Evolutionary conservation across 805 yeast genomes (phyloP), one percentile per base, ranked within the genome.

Genomic region (Candida xiaguanensis): DNA sequence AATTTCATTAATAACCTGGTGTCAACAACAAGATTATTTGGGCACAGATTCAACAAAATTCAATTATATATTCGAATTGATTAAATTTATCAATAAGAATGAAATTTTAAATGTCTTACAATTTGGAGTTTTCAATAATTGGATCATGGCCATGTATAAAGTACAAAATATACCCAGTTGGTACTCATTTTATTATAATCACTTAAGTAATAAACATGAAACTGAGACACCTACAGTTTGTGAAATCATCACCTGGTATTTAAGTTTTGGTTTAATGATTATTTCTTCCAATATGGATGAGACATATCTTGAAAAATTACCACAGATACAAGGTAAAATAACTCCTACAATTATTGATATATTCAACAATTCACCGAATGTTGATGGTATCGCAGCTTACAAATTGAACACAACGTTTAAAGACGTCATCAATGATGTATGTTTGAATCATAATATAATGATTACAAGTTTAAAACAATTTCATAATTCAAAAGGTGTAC

Each of bases 371-470:
- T 28, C 37, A 15, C 13, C 17, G 3, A 26, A 29, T 37, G 58
- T 50, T 36, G 51, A 49, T 42, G 70, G 73, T 4, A 61, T 73
- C 4, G 78, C 80, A 0, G 47, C 69, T 8, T 62, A 64, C 27
- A 65, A 63, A 31, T 57, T 77, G 1, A 48, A 59, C 22, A 63
- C 73, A 3, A 66, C 85, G 0, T 80, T 81, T 52, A 79, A 71
- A 45, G 87, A 85, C 38, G 80, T 87, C 14, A 75, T 86, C 2
- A 77, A 73, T 38, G 76, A 76, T 2, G 75, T 65, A 50, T 87
- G 95, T 49, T 52, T 66, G 18, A 58, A 62, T 2, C 58, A 76
- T 35, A 74, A 75, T 26, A 63, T 80, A 17, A 50, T 70, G 7
- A 60, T 79, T 17, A 42, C 59, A 1, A 67, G 70, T 4, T 42